Conservation (phyloP, 2,329 filamentous ascomycete genomes). For the Beauveria caledonica region DNA sequence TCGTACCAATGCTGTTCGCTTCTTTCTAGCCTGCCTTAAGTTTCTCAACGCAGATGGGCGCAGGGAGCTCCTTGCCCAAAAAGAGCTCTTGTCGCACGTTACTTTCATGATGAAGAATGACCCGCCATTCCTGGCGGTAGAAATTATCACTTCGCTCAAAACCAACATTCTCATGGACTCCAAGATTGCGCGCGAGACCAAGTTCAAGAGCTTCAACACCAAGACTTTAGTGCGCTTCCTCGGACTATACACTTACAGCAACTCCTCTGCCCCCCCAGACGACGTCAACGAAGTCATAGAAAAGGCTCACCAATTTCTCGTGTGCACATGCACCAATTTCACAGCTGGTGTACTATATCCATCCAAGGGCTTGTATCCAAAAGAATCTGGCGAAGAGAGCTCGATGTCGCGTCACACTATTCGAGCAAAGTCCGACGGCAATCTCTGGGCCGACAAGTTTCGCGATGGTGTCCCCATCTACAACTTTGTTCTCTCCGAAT, state of each 20-base stretch:
- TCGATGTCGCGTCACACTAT: conserved; percentile 18
- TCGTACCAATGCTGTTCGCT: conserved; percentile 72
- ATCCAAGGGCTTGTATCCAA: conserved; percentile 78
- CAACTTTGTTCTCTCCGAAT: conserved; percentile 71
- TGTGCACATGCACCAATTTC: conserved; percentile 64
- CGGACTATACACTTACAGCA: conserved; percentile 58
- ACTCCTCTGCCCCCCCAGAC: conserved; percentile 34
- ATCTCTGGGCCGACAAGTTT: conserved; percentile 63
- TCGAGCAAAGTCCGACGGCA: conserved; percentile 58
- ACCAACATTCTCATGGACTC: conserved; percentile 66
- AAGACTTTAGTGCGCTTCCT: conserved; percentile 65
- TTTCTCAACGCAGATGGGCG: conserved; percentile 72
- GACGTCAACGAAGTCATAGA: conserved; percentile 48
- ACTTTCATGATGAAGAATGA: conserved; percentile 74
- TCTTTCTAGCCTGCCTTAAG: conserved; percentile 70
- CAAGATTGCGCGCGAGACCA: conserved; percentile 62
- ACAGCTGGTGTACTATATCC: conserved; percentile 67
- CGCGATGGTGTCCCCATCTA: conserved; percentile 61
- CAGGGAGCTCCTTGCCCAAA: conserved; percentile 69
- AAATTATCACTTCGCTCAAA: conserved; percentile 65
- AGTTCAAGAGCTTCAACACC: conserved; percentile 68
- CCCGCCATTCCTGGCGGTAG: conserved; percentile 62
- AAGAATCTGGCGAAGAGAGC: conserved; percentile 48
- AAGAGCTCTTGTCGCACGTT: conserved; percentile 74
- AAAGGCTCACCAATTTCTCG: conserved; percentile 66